Percentiles rank a stretch among this genome's conserved stretches.
phyloP scores from a whole-genome alignment of 2,329 filamentous ascomycete species.

The Xylariales sp. region DNA sequence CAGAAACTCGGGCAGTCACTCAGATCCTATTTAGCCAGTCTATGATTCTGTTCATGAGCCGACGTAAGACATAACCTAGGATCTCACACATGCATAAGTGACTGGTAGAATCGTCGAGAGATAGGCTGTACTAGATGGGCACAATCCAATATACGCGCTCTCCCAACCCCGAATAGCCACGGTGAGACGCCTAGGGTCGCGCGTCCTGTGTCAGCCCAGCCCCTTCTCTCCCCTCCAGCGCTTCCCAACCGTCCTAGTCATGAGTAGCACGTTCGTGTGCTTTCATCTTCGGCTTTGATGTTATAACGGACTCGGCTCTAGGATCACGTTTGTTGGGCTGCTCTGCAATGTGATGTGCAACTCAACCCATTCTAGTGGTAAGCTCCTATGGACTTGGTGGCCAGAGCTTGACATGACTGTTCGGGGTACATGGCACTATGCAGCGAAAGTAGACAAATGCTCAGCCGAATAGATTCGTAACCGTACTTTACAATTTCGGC shows the following conservation, averaged over 20 bases:
- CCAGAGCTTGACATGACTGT: conserved; percentile 15
- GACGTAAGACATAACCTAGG: no score
- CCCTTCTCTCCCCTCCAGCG: conserved; percentile 1
- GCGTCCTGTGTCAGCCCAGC: neutral
- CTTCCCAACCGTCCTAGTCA: conserved; percentile 3
- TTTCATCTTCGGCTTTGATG: conserved; percentile 6
- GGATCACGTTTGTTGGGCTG: conserved; percentile 16
- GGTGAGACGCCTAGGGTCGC: neutral
- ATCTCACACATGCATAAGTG: no score
- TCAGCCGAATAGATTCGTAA: no score
- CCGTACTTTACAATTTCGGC: no score
- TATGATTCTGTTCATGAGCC: no score
- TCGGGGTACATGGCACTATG: neutral
- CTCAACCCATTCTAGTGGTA: conserved; percentile 8
- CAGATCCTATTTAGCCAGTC: no score
- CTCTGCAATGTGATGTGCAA: conserved; percentile 8
- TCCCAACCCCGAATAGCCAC: neutral
- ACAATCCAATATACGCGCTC: neutral
- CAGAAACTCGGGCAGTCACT: no score
- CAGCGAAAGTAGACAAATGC: neutral
- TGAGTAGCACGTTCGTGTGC: conserved; percentile 11
- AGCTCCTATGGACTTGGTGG: conserved; percentile 9
- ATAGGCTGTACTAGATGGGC: neutral
- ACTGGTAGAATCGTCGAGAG: no score
- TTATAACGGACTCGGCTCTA: neutral